Evolutionary conservation across 1,139 yeast genomes (phyloP).

Genomic region (Starmera stellimalicola): DNA sequence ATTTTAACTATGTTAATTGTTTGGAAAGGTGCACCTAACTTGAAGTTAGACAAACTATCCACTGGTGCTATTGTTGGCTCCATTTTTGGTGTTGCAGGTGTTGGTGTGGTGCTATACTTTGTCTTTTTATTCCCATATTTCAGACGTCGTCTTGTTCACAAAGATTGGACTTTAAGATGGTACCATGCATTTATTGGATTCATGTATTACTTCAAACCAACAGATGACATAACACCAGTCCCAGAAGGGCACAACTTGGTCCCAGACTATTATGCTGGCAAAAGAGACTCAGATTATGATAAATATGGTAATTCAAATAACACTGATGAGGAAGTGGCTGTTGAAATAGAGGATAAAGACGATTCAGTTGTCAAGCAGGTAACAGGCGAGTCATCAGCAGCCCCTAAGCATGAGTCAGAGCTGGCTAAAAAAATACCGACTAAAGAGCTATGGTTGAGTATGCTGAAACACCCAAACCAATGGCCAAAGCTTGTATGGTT

Average conservation of each 20-base stretch:
- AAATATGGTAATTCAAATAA: constrained; percentile 12
- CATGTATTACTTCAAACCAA: constrained; percentile 41
- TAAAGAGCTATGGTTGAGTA: constrained; percentile 27
- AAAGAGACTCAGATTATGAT: constrained; percentile 30
- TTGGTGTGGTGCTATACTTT: constrained; percentile 41
- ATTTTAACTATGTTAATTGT: constrained; percentile 52
- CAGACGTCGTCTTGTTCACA: constrained; percentile 47
- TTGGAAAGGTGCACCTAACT: constrained; percentile 70
- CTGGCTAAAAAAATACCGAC: constrained; percentile 26
- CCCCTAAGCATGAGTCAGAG: constrained; percentile 5
- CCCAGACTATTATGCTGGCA: constrained; percentile 58
- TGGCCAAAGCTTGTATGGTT: constrained; percentile 47
- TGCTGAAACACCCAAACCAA: constrained; percentile 36
- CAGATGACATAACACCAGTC: constrained; percentile 55
- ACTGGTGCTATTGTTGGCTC: constrained; percentile 43
- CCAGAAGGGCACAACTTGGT: constrained; percentile 49
- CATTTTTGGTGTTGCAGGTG: constrained; percentile 55
- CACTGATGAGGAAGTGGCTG: constrained; percentile 9
- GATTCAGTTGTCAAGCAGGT: constrained; percentile 3
- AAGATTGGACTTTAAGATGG: constrained; percentile 62
- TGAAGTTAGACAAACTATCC: constrained; percentile 43
- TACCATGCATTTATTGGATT: constrained; percentile 54
- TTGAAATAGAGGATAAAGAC: constrained; percentile 7
- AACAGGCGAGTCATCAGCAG: constrained; percentile 1
- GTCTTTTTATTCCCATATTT: constrained; percentile 54